Evolutionary conservation across 768 basidiomycete species (phyloP).

Genomic region (Krasilnikovozyma curviuscula): DNA sequence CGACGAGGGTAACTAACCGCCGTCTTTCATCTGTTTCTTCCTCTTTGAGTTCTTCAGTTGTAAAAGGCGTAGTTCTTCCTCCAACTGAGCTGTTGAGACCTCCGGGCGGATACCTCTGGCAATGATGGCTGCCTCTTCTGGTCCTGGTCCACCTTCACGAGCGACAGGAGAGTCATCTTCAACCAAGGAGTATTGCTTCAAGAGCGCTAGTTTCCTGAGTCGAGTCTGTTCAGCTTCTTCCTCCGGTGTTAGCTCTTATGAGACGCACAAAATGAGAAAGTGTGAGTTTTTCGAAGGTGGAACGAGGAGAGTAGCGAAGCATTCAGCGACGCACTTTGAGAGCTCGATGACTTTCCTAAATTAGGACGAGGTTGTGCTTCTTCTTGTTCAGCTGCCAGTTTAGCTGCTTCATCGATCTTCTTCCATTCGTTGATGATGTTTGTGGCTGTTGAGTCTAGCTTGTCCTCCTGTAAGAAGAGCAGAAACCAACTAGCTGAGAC

Average conservation of each 20-base stretch:
- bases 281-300: neutral
- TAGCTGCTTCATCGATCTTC: neutral
- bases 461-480: neutral
- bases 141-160: conserved; percentile 3
- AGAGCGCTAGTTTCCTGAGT: neutral
- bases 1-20: too few species aligned
- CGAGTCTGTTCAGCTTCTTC: neutral
- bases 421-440: conserved; percentile 5
- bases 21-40: too few species aligned
- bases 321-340: neutral
- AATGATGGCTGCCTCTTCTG: too few species aligned
- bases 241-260: neutral
- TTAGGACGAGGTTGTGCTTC: neutral
- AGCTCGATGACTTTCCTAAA: neutral
- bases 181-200: conserved; percentile 8
- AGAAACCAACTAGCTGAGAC: too few species aligned
- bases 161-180: neutral
- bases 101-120: too few species aligned
- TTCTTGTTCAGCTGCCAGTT: neutral
- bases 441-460: neutral
- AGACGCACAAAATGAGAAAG: neutral
- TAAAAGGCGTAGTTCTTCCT: too few species aligned
- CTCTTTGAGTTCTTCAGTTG: too few species aligned
- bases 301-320: too few species aligned
- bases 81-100: too few species aligned